These are phyloP conservation scores for Pichia sorboxylosa DNA, from an alignment of 1,139 yeast genomes.

Conservation along the genomic window DNA sequence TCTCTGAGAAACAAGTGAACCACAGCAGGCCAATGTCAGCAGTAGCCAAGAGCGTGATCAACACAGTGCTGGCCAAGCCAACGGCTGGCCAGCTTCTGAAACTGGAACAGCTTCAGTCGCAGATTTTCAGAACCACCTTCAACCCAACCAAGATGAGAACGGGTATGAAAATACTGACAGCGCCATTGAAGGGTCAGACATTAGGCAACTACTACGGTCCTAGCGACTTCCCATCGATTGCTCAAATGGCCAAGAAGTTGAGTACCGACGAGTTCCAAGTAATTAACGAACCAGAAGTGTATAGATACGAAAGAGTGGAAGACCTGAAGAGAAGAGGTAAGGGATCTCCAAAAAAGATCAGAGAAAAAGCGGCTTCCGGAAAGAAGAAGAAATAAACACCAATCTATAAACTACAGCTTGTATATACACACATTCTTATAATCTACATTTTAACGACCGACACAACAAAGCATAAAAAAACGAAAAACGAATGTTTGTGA, in stretches of 20 bases:
- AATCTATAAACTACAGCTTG: background rate
- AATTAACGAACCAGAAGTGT: conserved; percentile 63
- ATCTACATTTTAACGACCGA: no score
- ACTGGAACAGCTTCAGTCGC: conserved; percentile 45
- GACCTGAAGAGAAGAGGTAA: conserved; percentile 79
- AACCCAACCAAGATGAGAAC: conserved; percentile 66
- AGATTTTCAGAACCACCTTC: conserved; percentile 49
- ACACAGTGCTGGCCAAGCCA: conserved; percentile 6
- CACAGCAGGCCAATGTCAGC: no score
- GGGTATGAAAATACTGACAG: conserved; percentile 64
- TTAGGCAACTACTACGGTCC: conserved; percentile 67
- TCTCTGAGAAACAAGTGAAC: no score
- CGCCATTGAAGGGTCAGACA: conserved; percentile 66
- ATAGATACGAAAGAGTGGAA: conserved; percentile 52
- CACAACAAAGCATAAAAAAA: no score
- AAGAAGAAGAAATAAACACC: conserved; percentile 14
- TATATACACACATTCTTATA: no score
- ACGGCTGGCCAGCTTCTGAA: conserved; percentile 33
- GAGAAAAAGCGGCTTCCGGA: conserved; percentile 32
- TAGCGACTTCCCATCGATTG: conserved; percentile 53
- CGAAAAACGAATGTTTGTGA: no score
- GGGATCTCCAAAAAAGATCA: conserved; percentile 82
- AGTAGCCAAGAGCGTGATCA: conserved; percentile 4
- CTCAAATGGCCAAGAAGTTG: conserved; percentile 17
- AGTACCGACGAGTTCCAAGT: conserved; percentile 28